These are phyloP conservation scores for Diaporthe sp. DNA, from an alignment of 2,329 filamentous ascomycete species.

Conservation along the genomic window DNA sequence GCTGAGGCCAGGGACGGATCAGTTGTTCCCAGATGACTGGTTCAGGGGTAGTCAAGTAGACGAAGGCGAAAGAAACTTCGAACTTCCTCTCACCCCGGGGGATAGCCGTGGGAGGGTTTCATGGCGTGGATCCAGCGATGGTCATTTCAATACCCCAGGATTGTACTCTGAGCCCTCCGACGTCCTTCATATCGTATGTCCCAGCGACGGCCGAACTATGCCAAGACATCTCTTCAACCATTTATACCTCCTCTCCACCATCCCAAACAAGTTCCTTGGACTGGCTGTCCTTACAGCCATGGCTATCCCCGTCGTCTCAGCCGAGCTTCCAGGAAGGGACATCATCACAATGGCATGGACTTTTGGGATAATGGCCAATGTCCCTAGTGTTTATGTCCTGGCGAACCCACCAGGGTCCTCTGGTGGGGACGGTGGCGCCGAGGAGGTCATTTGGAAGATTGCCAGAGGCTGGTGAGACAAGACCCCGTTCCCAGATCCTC, in stretches of 20 bases:
- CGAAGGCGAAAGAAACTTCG: too few species aligned
- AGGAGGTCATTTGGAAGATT: neutral
- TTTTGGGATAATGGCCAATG: neutral
- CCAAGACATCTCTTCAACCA: neutral
- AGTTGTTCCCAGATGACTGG: too few species aligned
- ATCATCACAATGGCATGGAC: neutral
- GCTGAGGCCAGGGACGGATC: too few species aligned
- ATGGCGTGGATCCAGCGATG: neutral
- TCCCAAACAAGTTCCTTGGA: neutral
- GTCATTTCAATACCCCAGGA: neutral
- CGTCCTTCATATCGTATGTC: neutral
- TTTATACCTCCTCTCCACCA: neutral
- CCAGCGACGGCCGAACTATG: neutral
- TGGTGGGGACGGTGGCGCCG: neutral
- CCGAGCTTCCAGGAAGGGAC: neutral
- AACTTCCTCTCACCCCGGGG: too few species aligned
- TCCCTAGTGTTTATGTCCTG: neutral
- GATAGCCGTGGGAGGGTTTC: too few species aligned
- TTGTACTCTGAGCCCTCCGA: neutral
- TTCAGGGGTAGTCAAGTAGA: too few species aligned
- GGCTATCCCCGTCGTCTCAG: neutral
- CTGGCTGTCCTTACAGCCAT: neutral
- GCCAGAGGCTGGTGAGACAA: neutral
- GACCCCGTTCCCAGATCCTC: too few species aligned
- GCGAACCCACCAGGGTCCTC: neutral